Base-by-base conservation (phyloP, 768 basidiomycete genomes). In the Chiua virens region DNA sequence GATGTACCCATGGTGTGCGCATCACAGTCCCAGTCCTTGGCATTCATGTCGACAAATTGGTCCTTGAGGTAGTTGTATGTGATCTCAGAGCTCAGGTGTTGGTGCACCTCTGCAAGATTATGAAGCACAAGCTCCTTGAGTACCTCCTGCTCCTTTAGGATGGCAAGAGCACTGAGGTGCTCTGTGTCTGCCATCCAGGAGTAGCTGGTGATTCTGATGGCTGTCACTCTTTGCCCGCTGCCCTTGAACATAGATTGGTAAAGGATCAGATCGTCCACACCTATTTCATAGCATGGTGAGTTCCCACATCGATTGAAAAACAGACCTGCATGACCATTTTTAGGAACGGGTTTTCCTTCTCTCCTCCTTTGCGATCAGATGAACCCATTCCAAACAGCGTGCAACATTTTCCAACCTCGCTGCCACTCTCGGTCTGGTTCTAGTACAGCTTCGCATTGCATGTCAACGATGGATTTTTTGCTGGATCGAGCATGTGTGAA, bases 191-290 rank as follows among this genome's bases (percentile, higher is more conserved):
- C 51, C 10, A 69, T 70, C 74, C 72, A 75, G 27, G 54, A 58
- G 59, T 76, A 78, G 43, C 73, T 75, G 4, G 71, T 74, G 10
- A 78, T 73, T 8, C 78, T n/a, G n/a, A n/a, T n/a, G n/a, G n/a
- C n/a, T n/a, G n/a, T n/a, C n/a, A n/a, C n/a, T n/a, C n/a, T n/a
- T n/a, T n/a, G n/a, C n/a, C n/a, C n/a, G n/a, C n/a, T n/a, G n/a
- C n/a, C n/a, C n/a, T n/a, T n/a, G 60, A 1, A 66, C 63, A 0
- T 61, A 67, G 58, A 55, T 78, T 78, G 1, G 75, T 79, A 54
- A 55, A 67, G 4, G 75, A 68, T 54, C n/a, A n/a, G n/a, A n/a
- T n/a, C n/a, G n/a, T n/a, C n/a, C n/a, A n/a, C n/a, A n/a, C n/a
- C n/a, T n/a, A n/a, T n/a, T n/a, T n/a, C n/a, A n/a, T n/a, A n/a